A percentile compares a stretch with the other conserved stretches of the same genome.
Conservation (phyloP, 108 stramenopile genomes). For the Skeletonema potamos region DNA sequence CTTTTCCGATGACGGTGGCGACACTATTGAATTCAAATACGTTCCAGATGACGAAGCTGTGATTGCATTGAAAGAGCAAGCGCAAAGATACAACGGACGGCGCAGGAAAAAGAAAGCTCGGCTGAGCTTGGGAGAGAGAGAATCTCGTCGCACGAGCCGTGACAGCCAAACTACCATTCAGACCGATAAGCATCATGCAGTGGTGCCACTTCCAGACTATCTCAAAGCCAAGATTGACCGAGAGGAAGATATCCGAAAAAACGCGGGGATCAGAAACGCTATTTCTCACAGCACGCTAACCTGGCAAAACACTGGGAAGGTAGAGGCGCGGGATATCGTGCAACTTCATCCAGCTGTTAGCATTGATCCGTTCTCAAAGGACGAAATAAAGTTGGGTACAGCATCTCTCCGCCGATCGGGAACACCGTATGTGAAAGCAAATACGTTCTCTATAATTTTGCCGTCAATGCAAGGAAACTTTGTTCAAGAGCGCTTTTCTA, state of each 20-base stretch:
- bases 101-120: conserved; percentile 40
- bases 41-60: conserved; percentile 70
- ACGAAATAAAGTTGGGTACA: conserved; percentile 62
- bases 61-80: conserved; percentile 79
- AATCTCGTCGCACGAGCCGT: conserved; percentile 29
- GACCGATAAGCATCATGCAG: conserved; percentile 39
- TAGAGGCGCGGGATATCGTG: conserved; percentile 68
- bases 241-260: conserved; percentile 54
- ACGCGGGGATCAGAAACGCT: conserved; percentile 42
- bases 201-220: conserved; percentile 52
- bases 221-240: conserved; percentile 71
- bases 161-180: conserved; percentile 35
- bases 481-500: conserved; percentile 34
- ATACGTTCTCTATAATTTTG: conserved; percentile 74
- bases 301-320: conserved; percentile 50
- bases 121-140: conserved; percentile 43
- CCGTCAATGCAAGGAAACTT: conserved; percentile 24
- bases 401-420: conserved; percentile 67
- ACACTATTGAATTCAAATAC: conserved; percentile 71
- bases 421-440: conserved; percentile 53
- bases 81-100: conserved; percentile 62
- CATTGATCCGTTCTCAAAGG: conserved; percentile 65
- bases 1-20: conserved; percentile 74
- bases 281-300: conserved; percentile 27
- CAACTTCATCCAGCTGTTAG: conserved; percentile 84